Evolutionary conservation across 83 land plant genomes (phyloP), one percentile per base, ranked within the genome.

Genomic region (Isoetes engelmannii): DNA sequence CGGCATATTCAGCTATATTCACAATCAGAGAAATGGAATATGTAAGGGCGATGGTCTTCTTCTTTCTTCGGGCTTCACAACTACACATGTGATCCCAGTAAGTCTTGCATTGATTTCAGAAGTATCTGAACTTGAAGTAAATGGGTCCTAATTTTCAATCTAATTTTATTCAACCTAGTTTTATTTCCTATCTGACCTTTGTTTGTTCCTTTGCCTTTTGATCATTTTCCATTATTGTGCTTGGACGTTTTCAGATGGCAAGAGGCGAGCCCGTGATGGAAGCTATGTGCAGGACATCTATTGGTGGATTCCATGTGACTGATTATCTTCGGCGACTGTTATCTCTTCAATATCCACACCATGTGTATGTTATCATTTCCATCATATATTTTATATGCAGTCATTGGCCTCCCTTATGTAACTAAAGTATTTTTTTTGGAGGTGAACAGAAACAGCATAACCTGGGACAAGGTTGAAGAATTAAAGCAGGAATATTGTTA

Each of bases 381-480:
- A 51, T 56, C n/a, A 5, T 28, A 66, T 53, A 65, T 18, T 60
- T 13, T 45, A 45, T 42, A 43, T 48, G 43, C 10, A 28, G 37
- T 28, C 37, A 28, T 28, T 28, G 37, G 37, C 37, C 37, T 28
- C 37, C 37, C 37, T 28, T 28, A 28, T 28, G 37, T 28, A 28
- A 0, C 37, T 28, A 28, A 28, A 28, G 37, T 28, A 28, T 28
- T 28, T 28, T 28, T 28, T 28, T 28, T 28, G 37, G 37, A 28
- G 37, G 7, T 46, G 28, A 59, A 74, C 75, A 94, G 99, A 76
- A 60, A 84, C 9, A 80, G 74, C 71, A 69, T 94, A 37, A 81
- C 87, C 60, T 88, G 92, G 97, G 99, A 94, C 63, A 94, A 94
- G 75, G 88, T 83, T 47, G 99, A 94, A 70, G 88, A 83, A 50